A percentile compares a stretch with the other conserved stretches of the same genome.
Conservation (phyloP, 208 protist species). For the Angomonas ambiguus region DNA sequence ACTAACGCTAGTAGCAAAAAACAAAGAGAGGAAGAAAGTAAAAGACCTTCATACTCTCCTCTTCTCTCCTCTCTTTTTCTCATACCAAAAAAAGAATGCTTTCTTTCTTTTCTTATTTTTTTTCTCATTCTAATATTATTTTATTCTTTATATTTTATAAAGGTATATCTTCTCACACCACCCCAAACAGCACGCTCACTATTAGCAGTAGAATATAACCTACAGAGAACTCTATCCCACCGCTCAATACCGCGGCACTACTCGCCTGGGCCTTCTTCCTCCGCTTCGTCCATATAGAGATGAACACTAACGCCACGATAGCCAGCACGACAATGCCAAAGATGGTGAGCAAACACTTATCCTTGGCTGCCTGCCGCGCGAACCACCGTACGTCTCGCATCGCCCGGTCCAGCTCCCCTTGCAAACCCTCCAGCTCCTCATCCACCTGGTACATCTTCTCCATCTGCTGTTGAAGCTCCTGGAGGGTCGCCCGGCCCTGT, state of each 20-base stretch:
- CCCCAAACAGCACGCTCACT: not conserved
- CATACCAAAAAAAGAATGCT: no score
- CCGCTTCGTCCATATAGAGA: slow-evolving; percentile 68
- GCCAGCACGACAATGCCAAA: slow-evolving; percentile 61
- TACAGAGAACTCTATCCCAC: not conserved
- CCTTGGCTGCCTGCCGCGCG: slow-evolving; percentile 63
- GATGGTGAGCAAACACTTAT: slow-evolving; percentile 73
- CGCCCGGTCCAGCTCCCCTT: slow-evolving; percentile 67
- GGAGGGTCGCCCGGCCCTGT: slow-evolving; percentile 50
- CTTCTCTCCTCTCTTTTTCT: no score
- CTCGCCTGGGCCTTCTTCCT: slow-evolving; percentile 23
- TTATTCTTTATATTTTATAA: slow-evolving; percentile 8
- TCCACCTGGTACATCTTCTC: slow-evolving; percentile 81
- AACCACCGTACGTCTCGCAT: slow-evolving; percentile 72
- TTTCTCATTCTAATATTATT: not conserved
- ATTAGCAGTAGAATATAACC: not conserved
- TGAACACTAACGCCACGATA: slow-evolving; percentile 66
- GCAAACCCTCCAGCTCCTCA: slow-evolving; percentile 70
- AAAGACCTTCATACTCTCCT: no score
- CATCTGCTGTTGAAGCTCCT: slow-evolving; percentile 59
- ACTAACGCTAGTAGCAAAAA: no score
- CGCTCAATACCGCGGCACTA: not conserved
- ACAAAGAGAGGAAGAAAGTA: no score
- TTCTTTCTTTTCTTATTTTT: slow-evolving; percentile 6
- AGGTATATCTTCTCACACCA: not conserved